phyloP scores from a whole-genome alignment of 2,329 filamentous ascomycete species.

The Aspergillus texensis region DNA sequence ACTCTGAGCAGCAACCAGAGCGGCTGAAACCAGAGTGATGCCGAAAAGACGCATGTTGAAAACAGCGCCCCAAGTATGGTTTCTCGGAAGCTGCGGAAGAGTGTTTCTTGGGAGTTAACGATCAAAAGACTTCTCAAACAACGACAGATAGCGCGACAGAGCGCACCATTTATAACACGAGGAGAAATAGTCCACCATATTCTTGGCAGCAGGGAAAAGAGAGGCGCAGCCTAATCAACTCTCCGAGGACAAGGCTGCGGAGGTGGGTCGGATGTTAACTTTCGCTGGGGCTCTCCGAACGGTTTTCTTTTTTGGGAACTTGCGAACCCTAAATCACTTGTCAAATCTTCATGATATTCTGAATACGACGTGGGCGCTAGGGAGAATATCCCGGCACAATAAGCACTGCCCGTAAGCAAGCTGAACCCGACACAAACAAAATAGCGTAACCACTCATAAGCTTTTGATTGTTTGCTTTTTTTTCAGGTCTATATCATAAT shows the following conservation, averaged over 20 bases:
- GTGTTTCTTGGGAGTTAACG: not conserved
- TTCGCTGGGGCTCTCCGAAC: not conserved
- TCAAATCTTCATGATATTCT: not conserved
- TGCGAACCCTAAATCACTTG: not conserved
- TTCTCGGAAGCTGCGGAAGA: not conserved
- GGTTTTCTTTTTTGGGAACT: not conserved
- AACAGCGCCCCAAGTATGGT: not conserved
- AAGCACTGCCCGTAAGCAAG: not conserved
- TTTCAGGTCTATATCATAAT: not conserved
- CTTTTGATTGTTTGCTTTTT: too few relatives aligned
- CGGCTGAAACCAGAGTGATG: conserved; percentile 5
- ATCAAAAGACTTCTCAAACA: not conserved
- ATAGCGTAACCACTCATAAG: too few relatives aligned
- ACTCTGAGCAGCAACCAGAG: conserved; percentile 6
- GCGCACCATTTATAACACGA: not conserved
- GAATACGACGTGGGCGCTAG: not conserved
- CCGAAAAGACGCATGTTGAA: conserved; percentile 6
- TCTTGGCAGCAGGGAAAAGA: not conserved
- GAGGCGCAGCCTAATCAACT: conserved; percentile 2
- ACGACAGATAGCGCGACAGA: not conserved
- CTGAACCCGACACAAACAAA: not conserved
- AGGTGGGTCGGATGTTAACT: not conserved
- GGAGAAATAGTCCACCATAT: not conserved
- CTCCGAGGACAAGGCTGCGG: not conserved
- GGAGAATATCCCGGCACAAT: not conserved